A percentile compares a stretch with the other conserved stretches of the same genome.
Conservation (phyloP, 768 basidiomycete species). For the Auriscalpium orientale region DNA sequence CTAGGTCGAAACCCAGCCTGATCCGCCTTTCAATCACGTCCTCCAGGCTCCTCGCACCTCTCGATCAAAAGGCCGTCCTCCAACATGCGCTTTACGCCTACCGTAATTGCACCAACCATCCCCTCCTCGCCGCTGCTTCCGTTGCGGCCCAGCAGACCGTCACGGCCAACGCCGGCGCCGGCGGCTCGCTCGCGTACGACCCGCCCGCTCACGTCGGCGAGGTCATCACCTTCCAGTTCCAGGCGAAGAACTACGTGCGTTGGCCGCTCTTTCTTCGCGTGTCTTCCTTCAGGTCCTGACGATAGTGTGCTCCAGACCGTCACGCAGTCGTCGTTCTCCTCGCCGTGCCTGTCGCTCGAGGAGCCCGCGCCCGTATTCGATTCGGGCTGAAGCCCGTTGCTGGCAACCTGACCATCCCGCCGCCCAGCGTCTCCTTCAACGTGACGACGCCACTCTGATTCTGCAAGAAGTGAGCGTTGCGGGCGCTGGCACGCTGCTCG, state of each 20-base stretch:
- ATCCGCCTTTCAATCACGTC: too few relatives aligned
- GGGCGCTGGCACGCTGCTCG: constrained; percentile 7
- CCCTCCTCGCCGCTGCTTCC: constrained; percentile 6
- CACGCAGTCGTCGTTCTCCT: constrained; percentile 28
- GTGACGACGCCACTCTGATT: constrained; percentile 23
- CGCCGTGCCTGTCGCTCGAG: constrained; percentile 21
- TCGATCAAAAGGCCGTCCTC: too few relatives aligned
- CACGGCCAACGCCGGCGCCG: constrained; percentile 9
- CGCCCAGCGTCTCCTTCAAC: constrained; percentile 7
- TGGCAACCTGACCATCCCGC: constrained; percentile 1
- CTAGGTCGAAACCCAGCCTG: too few relatives aligned
- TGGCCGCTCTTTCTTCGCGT: constrained; percentile 8
- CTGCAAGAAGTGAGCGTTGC: constrained; percentile 25
- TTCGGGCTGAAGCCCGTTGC: constrained; percentile 24
- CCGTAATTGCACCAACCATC: background rate
- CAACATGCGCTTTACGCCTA: constrained; percentile 11
- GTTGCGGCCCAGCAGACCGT: background rate
- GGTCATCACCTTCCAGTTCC: constrained; percentile 13
- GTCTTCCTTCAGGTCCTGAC: background rate
- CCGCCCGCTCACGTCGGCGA: constrained; percentile 15
- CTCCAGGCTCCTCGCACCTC: too few relatives aligned
- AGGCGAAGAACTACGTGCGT: constrained; percentile 15
- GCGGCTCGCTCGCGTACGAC: constrained; percentile 2
- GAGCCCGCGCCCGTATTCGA: constrained; percentile 17
- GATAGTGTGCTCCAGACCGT: constrained; percentile 21